Base-by-base conservation (phyloP, 768 basidiomycete genomes). In the Saitozyma podzolica region DNA sequence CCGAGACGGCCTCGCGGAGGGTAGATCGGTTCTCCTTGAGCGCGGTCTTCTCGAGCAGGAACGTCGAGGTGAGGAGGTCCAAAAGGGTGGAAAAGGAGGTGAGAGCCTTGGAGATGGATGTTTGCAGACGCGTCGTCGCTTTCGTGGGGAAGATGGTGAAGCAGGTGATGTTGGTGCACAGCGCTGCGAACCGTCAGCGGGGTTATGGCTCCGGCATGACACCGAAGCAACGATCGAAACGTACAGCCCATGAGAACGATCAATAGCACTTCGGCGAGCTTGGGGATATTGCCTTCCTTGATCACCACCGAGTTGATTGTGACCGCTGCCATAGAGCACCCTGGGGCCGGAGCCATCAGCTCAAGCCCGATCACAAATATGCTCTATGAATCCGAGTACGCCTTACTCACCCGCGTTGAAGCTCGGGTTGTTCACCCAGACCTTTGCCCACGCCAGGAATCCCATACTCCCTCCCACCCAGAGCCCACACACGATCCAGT, bases 1-100 rank as follows among this genome's bases (percentile, higher is more conserved):
- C 84, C 66, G 89, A 85, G 49, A 92, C 88, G 0, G 95, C 94
- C 17, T 84, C 84, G 64, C 89, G 87, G 53, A 97, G 83, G 6
- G 62, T 65, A 1, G 66, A 48, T 37, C 59, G 61, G n/a, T 56
- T 62, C 6, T 61, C 64, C 43, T 65, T 60, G 53, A 69, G 53
- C 16, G 65, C 58, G 9, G 70, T 80, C 1, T 84, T 84, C 58
- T 88, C 80, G 43, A 96, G 85, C 0, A 99, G 82, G 76, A 99
- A 98, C 0, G 90, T 88, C 58, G 85, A 84, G 0, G 92, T 91
- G 52, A 96, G 82, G 81, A 91, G 87, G 0, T 84, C 83, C 2
- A 98, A 82, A 8, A 99, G 84, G 0, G 92, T 97, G 0, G 88
- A 85, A 75, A 93, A 98, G 0, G 92, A 94, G 62, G 89, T 87